Evolutionary conservation across 2,329 filamentous ascomycete species (phyloP).

Genomic region (Phyllosticta ampelicida): DNA sequence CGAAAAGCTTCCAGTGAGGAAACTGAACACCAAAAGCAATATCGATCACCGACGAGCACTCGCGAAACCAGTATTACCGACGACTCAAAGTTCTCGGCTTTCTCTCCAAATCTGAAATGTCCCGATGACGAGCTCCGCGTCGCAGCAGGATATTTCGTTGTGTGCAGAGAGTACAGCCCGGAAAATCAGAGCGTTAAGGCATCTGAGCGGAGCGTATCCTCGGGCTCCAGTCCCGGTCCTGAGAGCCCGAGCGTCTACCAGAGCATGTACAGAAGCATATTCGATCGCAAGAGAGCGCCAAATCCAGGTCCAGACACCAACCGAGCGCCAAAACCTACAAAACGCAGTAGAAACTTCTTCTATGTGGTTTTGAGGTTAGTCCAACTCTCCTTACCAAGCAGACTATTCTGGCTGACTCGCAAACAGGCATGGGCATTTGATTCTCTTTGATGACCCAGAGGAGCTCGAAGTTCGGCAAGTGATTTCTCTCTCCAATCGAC

Average conservation of each 20-base stretch:
- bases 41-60: conserved; percentile 20
- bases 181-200: conserved; percentile 69
- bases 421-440: conserved; percentile 76
- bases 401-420: conserved; percentile 11
- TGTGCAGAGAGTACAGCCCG: conserved; percentile 83
- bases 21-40: conserved; percentile 29
- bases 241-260: conserved; percentile 94
- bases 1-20: conserved; percentile 20
- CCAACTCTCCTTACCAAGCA: background rate
- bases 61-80: background rate
- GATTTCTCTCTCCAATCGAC: conserved; percentile 80
- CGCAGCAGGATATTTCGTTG: conserved; percentile 87
- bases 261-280: conserved; percentile 94
- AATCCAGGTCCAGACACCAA: conserved; percentile 40
- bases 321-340: conserved; percentile 34
- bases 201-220: conserved; percentile 72
- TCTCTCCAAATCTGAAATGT: background rate
- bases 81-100: background rate
- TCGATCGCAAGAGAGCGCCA: conserved; percentile 60
- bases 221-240: conserved; percentile 64
- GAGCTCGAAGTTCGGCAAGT: conserved; percentile 95
- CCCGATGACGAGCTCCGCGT: conserved; percentile 58
- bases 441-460: conserved; percentile 94
- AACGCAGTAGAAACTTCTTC: conserved; percentile 63
- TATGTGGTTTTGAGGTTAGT: conserved; percentile 77